Conservation (phyloP, 1,284 basidiomycete genomes). For the Wallemia ichthyophaga region DNA sequence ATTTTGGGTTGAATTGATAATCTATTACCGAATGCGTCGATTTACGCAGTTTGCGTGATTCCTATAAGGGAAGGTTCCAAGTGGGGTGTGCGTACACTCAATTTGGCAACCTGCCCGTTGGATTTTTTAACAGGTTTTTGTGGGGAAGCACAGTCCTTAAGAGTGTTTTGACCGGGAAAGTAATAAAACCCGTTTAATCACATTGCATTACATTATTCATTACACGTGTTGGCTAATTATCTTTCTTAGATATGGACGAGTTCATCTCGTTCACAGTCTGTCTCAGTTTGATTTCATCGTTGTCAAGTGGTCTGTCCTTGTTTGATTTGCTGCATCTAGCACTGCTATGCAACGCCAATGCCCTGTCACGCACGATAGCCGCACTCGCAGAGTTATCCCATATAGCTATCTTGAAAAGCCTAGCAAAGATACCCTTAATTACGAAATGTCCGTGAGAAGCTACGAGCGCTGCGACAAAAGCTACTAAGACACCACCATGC, state of each 20-base stretch:
- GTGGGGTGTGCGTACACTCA: neutral
- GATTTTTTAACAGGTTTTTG: too few species aligned
- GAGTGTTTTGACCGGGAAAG: too few species aligned
- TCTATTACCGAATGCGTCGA: neutral
- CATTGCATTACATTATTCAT: too few species aligned
- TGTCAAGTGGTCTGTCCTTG: too few species aligned
- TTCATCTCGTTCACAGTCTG: too few species aligned
- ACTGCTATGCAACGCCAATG: neutral
- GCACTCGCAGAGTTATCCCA: neutral
- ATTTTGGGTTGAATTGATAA: neutral
- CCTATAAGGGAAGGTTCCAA: neutral
- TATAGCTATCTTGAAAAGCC: neutral
- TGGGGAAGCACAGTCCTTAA: too few species aligned
- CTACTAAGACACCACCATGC: constrained; percentile 1
- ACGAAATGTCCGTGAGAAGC: constrained; percentile 2
- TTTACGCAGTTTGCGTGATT: neutral
- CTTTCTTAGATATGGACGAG: too few species aligned
- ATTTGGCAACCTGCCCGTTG: too few species aligned
- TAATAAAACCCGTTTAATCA: too few species aligned
- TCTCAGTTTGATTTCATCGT: too few species aligned
- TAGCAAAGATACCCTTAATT: neutral
- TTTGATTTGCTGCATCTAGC: neutral
- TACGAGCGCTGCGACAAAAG: constrained; percentile 1
- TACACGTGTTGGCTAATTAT: too few species aligned
- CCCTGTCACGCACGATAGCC: neutral